Evolutionary conservation across 2,329 filamentous ascomycete genomes (phyloP), one percentile per base, ranked within the genome.

Genomic region (Macrophomina pseudophaseolina): DNA sequence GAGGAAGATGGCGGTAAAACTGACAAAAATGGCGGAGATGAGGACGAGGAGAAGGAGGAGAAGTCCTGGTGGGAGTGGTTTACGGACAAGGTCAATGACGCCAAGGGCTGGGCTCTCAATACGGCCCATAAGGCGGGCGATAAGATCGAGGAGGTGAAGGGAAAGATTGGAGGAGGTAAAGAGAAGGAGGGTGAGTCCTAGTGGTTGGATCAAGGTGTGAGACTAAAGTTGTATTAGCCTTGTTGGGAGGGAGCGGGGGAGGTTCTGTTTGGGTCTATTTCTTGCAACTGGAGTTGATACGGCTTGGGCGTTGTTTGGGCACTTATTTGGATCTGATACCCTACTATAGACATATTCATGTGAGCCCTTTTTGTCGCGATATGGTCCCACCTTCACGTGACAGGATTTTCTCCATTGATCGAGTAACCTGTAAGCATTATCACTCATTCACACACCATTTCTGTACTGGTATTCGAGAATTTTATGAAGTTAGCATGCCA

Each of bases 21-120:
- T 23, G 23, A 23, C 23, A 23, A 23, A 23, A 23, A 2, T 23
- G 23, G 23, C 23, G 48, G 52, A 42, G 12, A 44, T 8, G 38
- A 38, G 16, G 42, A 12, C 0, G 53, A 51, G 2, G 32, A 38
- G 30, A 69, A 74, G 52, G 70, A 32, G 1, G 66, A 70, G 7
- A 69, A 73, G 62, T 69, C 68, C 16, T 78, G 71, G 75, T 79
- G 76, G 76, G 72, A 77, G 64, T 78, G 75, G 76, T 66, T 79
- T 42, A 73, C 73, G 49, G 76, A 79, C 14, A 75, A 77, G 66
- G 75, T 73, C 3, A 74, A 78, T 30, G 69, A 73, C 16, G 71
- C 76, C 1, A 74, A 75, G 62, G 73, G 74, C 11, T 79, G 77
- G 77, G 77, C 63, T 4, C 23, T 54, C 11, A 54, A 48, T 32